phyloP scores from a whole-genome alignment of 345 rosid species.

The Lagerstroemia speciosa region DNA sequence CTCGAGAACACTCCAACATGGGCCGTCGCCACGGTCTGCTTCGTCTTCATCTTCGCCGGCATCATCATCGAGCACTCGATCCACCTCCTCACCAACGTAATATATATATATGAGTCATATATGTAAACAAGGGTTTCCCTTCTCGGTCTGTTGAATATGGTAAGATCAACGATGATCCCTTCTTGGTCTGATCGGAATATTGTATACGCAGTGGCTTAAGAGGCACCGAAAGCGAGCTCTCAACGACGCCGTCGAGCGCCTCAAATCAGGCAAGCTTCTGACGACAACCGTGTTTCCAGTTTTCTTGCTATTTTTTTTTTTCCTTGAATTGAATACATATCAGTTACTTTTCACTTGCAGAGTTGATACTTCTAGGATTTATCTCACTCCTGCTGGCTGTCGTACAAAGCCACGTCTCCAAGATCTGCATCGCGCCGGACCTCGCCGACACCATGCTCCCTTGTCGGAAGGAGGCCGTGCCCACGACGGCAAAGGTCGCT shows the following conservation, averaged over 20 bases:
- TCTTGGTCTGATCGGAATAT: background rate
- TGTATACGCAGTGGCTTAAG: constrained; percentile 46
- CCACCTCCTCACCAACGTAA: constrained; percentile 40
- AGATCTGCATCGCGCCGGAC: constrained; percentile 45
- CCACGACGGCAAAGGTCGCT: constrained; percentile 3
- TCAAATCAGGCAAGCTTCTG: constrained; percentile 37
- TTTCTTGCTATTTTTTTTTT: no score
- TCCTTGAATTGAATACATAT: no score
- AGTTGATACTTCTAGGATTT: constrained; percentile 56
- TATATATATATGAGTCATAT: no score
- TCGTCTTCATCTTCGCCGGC: constrained; percentile 44
- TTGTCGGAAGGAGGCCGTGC: constrained; percentile 18
- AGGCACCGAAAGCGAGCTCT: constrained; percentile 39
- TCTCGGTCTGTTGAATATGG: background rate
- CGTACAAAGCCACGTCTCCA: constrained; percentile 30
- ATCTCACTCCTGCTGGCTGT: constrained; percentile 56
- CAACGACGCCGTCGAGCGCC: constrained; percentile 54
- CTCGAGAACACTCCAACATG: constrained; percentile 61
- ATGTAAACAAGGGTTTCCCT: background rate
- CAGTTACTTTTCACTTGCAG: constrained; percentile 23
- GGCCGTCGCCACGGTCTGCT: constrained; percentile 66
- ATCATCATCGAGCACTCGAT: constrained; percentile 44
- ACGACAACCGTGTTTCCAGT: no score
- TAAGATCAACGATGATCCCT: background rate
- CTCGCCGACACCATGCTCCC: constrained; percentile 51